A percentile compares a stretch with the other conserved stretches of the same genome.
Conservation (phyloP, 2,329 filamentous ascomycete genomes). For the Sporothrix pallida region DNA sequence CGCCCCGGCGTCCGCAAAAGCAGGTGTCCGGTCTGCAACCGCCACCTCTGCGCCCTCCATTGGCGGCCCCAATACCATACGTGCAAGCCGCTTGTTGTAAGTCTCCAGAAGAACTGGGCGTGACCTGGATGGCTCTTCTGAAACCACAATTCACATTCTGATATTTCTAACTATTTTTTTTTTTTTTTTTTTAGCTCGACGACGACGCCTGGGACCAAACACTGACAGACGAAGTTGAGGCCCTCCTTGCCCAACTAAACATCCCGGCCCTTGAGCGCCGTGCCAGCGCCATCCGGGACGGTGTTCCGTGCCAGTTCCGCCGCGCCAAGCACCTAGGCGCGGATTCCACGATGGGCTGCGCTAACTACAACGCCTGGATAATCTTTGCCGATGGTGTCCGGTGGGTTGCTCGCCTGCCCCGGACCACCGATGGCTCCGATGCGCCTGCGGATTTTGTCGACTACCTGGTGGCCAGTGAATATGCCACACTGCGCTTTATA, state of each 20-base stretch:
- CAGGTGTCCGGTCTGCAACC: not conserved
- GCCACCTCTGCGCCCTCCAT: slow-evolving; percentile 28
- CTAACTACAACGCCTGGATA: slow-evolving; percentile 32
- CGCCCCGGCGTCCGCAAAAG: slow-evolving; percentile 23
- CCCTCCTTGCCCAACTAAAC: slow-evolving; percentile 15
- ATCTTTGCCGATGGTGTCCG: slow-evolving; percentile 30
- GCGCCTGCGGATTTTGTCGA: not conserved
- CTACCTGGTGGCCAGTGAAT: slow-evolving; percentile 30
- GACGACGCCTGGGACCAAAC: slow-evolving; percentile 16
- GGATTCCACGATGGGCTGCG: slow-evolving; percentile 22
- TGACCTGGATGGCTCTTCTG: too few species aligned
- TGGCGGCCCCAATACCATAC: not conserved
- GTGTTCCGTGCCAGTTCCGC: not conserved
- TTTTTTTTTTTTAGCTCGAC: too few species aligned
- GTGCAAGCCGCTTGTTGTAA: not conserved
- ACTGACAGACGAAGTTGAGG: slow-evolving; percentile 14
- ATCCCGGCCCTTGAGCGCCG: slow-evolving; percentile 7
- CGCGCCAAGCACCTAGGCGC: not conserved
- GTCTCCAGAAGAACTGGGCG: too few species aligned
- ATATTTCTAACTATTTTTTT: too few species aligned
- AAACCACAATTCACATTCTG: too few species aligned
- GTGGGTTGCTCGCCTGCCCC: slow-evolving; percentile 31
- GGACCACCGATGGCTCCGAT: not conserved
- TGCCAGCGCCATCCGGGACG: slow-evolving; percentile 9
- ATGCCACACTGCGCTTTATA: slow-evolving; percentile 31